Evolutionary conservation across 78 protist genomes (phyloP), one percentile per base, ranked within the genome.

Genomic region (Dictyostelium discoideum): DNA sequence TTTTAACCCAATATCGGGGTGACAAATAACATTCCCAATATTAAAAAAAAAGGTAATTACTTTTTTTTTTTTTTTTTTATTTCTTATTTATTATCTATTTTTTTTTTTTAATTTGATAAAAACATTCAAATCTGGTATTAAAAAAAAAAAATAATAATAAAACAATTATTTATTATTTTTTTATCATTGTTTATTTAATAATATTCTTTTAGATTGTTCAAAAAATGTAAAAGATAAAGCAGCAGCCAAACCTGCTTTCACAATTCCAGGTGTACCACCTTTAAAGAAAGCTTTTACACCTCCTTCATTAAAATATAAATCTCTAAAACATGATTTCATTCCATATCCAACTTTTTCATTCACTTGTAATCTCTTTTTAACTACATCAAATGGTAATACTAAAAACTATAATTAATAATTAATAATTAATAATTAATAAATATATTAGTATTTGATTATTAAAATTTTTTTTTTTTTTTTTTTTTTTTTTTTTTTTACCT

Each of bases 301-400:
- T 29, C 95, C 95, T 54, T 90, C 95, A 39, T 82, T 73, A 39
- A 16, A 42, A 42, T 67, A 90, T 69, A 90, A n/a, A 42, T 81
- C 82, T 4, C 1, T 10, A 14, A 88, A 7, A 16, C 80, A 65
- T 40, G 72, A 78, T 13, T 9, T 46, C 39, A 88, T 20, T 2
- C 73, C 76, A 29, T 26, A 46, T 74, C 39, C 24, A 8, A 18
- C 46, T 8, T 40, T 18, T 10, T 57, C n/a, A 29, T 54, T n/a
- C 1, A 90, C 95, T 73, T 90, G 95, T 69, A 90, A n/a, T 50
- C 95, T n/a, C 26, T 90, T 90, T 65, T 90, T 90, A 14, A 82
- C 63, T 13, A 90, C 88, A 73, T 90, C 95, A 37, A 90, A 82
- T 65, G 95, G 95, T 54, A 90, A 54, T 2, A 90, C 95, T 16